A percentile compares a stretch with the other conserved stretches of the same genome.
Conservation (phyloP, 169 alveolate species). For the Plasmodium yoelii region DNA sequence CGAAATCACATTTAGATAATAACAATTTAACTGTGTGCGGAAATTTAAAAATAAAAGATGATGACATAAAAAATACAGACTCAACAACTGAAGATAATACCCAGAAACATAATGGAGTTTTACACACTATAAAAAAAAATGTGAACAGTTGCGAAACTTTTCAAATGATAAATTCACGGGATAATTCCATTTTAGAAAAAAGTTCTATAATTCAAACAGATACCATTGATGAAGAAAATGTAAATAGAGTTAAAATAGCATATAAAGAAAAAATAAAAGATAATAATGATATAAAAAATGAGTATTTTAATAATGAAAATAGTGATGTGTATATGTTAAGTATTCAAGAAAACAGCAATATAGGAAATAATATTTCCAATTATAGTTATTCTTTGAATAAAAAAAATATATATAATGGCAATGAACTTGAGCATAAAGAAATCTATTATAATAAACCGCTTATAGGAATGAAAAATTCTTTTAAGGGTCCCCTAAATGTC, state of each 20-base stretch:
- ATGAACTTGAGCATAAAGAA: not conserved
- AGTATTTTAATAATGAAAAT: not conserved
- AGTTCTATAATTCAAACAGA: slow-evolving; percentile 17
- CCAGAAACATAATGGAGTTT: not conserved
- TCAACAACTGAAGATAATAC: slow-evolving; percentile 9
- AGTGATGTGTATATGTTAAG: not conserved
- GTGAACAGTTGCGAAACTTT: not conserved
- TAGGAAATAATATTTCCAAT: not conserved
- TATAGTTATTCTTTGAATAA: slow-evolving; percentile 26
- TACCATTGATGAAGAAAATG: not conserved
- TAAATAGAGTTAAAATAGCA: slow-evolving; percentile 19
- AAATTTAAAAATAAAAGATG: slow-evolving; percentile 10
- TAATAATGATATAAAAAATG: not conserved
- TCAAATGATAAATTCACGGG: not conserved
- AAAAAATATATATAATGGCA: not conserved
- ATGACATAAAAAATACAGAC: not conserved
- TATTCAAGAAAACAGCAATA: not conserved
- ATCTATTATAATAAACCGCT: not conserved
- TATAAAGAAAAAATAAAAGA: slow-evolving; percentile 8
- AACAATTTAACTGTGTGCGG: not conserved
- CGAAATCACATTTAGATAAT: not conserved
- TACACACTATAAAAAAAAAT: slow-evolving; percentile 6
- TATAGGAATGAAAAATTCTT: not conserved
- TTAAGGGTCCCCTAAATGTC: slow-evolving; percentile 9
- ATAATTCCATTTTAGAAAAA: not conserved